Conservation (phyloP, 345 rosid genomes). For the Syzygium grande region DNA sequence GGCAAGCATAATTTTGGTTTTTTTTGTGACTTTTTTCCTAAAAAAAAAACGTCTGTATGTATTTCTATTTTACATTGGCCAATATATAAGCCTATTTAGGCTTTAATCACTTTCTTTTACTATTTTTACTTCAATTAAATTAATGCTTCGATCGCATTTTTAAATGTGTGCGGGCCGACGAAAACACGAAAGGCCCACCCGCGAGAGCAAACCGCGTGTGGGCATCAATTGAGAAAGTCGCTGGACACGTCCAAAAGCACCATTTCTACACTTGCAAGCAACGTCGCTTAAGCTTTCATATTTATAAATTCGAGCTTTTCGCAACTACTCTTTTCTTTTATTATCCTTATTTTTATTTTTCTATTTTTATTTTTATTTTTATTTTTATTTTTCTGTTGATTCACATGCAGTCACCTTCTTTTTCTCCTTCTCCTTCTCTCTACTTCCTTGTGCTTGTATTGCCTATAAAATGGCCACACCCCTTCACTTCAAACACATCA, state of each 20-base stretch:
- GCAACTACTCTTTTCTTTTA: fast-evolving
- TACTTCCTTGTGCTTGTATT: background rate
- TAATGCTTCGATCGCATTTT: no score
- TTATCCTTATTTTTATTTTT: background rate
- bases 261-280: background rate
- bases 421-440: background rate
- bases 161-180: no score
- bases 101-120: background rate
- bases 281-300: background rate
- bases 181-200: background rate
- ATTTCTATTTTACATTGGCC: background rate
- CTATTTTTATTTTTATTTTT: fast-evolving
- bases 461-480: background rate
- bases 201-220: background rate
- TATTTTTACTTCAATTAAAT: no score
- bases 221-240: background rate
- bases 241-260: background rate
- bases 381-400: background rate
- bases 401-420: background rate
- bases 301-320: background rate
- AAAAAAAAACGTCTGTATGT: background rate
- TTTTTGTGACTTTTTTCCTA: no score
- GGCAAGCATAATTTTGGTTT: no score
- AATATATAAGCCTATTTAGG: background rate
- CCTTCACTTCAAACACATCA: background rate